Evolutionary conservation across 371 early-diverging fungal species (phyloP).

Genomic region (Mortierella sp.): DNA sequence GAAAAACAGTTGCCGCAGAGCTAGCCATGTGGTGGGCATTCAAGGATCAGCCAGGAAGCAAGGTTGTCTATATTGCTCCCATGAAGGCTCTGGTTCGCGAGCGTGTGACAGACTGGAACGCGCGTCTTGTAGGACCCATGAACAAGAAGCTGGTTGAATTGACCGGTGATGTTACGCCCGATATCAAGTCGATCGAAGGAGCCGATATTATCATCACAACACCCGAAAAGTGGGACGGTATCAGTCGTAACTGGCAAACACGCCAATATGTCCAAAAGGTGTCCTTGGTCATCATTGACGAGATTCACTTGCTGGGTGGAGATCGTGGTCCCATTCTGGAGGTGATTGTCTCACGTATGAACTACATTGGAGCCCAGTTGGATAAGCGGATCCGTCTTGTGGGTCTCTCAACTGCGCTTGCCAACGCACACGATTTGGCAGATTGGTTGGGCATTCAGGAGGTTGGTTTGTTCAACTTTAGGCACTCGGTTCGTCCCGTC

Average conservation of each 20-base stretch:
- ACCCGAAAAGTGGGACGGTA: conserved; percentile 98
- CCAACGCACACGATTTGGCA: conserved; percentile 95
- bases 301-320: conserved; percentile 95
- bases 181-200: conserved; percentile 85
- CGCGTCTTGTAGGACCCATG: conserved; percentile 78
- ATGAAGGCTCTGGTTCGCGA: conserved; percentile 98
- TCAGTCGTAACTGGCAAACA: conserved; percentile 96
- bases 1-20: conserved; percentile 98
- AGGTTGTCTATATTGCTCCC: conserved; percentile 96
- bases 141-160: conserved; percentile 86
- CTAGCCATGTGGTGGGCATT: conserved; percentile 87
- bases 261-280: conserved; percentile 91
- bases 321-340: conserved; percentile 89
- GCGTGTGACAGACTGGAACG: conserved; percentile 93
- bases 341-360: conserved; percentile 92
- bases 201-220: conserved; percentile 95
- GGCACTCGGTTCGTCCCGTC: conserved; percentile 91
- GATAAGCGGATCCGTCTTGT: conserved; percentile 87
- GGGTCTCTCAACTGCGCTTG: conserved; percentile 87
- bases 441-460: conserved; percentile 94
- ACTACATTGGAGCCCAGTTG: conserved; percentile 89
- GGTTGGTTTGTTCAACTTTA: conserved; percentile 90
- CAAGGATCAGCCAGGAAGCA: conserved; percentile 53
- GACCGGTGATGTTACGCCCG: conserved; percentile 96
- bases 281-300: conserved; percentile 94